Base-by-base conservation (phyloP, 1,139 yeast species). In the Yamadazyma sp. region DNA sequence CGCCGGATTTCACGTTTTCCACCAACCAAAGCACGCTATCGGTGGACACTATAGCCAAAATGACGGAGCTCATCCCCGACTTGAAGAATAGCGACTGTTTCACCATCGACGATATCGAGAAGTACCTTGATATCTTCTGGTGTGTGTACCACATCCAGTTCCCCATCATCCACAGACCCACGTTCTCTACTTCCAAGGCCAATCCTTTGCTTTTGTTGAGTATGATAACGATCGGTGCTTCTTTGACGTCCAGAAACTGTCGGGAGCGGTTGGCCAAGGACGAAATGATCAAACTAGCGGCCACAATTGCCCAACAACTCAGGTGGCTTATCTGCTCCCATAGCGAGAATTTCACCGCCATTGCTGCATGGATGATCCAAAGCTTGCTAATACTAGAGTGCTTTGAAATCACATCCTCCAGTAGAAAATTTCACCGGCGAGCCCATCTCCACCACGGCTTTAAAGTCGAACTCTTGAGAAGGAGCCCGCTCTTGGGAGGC, bases 401-500 rank as follows among this genome's bases (percentile, higher is more conserved):
- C 44, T 80, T 72, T 54, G 94, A 85, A 53, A 73, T 79, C 44
- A 49, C 50, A 1, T 43, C 51, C 17, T 56, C 79, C 34, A 61
- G 70, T 45, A 61, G 84, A 40, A 59, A 61, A 26, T 58, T 81
- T 39, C 91, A 84, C 53, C 87, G 83, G 51, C 59, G 92, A 33
- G 83, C 86, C 0, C 81, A 78, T 51, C 64, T 84, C 6, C 87
- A 84, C 50, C 89, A 83, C 55, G 89, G 87, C 4, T 75, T 86
- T 0, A 79, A 85, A 3, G 75, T 83, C 25, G 91, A 84, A 56
- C 57, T 85, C 27, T 59, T 85, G 31, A 63, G 89, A 44, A 67
- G 91, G 50, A 78, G 83, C n/a, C 84, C 91, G 0, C 73, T 81
- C 1, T 55, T 83, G 25, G 85, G 84, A 9, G 84, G 84, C 0